Base-by-base conservation (phyloP, 169 alveolate genomes). In the Theileria orientalis region DNA sequence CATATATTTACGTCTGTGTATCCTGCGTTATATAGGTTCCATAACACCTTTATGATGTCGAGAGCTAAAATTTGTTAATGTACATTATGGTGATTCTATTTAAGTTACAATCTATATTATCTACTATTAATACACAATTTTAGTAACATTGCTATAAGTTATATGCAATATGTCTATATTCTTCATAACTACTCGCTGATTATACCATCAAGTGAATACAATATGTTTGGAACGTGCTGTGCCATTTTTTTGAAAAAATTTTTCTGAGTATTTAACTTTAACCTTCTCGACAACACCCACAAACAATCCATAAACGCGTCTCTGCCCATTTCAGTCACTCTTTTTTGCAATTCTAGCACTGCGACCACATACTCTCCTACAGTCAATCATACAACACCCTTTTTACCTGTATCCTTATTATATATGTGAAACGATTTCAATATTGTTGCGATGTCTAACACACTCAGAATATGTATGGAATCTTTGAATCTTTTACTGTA, bases 361-460 rank as follows among this genome's bases (percentile, higher is more conserved):
- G 83, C 84, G 3, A 69, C 76, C 27, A 79, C 87, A 46, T 72
- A 79, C 21, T 67, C 83, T n/a, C 87, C 87, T 77, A 59, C 16
- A 5, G 2, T 21, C 7, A 63, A 1, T 3, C 21, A 25, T n/a
- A 2, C 27, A 35, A 19, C 3, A 0, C 2, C 3, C 0, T 0
- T n/a, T 33, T 33, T 32, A 76, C 86, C 86, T 23, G 87, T 62
- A 42, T 79, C 87, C 46, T 73, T 59, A 47, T 79, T 79, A 0
- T 66, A 25, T 3, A 61, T 69, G 30, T 79, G 79, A 42, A 79
- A 79, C 3, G 84, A 74, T 46, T 60, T 42, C 16, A 79, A 61
- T 23, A 79, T 57, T 21, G 42, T 63, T 19, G 64, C 76, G 19
- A 63, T 79, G 46, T 62, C 78, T 14, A 13, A 25, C 3, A 69